These are phyloP conservation scores for Pseudomonodictys pantanalensis DNA, from an alignment of 495 filamentous ascomycete genomes.

Conservation along the genomic window DNA sequence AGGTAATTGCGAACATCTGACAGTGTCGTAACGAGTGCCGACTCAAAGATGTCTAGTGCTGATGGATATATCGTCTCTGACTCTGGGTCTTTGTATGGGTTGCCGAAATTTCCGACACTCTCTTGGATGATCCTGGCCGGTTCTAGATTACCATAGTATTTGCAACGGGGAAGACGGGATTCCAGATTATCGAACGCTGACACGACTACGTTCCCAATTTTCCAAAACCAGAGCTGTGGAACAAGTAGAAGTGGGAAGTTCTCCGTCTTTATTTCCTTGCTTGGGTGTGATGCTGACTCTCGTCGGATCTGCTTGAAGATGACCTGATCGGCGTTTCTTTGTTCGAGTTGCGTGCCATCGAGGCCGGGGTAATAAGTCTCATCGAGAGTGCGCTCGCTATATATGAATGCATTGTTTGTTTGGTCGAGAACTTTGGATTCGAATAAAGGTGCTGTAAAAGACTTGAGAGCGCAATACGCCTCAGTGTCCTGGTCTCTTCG, in stretches of 20 bases:
- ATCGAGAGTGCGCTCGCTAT: not conserved
- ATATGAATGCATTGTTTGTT: not conserved
- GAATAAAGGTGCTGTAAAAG: too few relatives aligned
- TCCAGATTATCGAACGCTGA: not conserved
- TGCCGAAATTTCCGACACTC: not conserved
- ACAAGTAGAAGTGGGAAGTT: not conserved
- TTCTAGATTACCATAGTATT: not conserved
- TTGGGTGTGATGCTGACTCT: not conserved
- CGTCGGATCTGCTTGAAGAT: not conserved
- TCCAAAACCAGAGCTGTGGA: not conserved
- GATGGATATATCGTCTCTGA: not conserved
- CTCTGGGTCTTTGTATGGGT: not conserved
- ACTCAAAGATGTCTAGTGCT: not conserved
- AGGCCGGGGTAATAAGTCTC: not conserved
- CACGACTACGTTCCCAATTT: not conserved
- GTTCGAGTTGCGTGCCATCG: not conserved
- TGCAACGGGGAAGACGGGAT: not conserved
- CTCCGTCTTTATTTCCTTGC: too few relatives aligned
- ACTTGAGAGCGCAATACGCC: too few relatives aligned
- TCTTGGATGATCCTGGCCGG: not conserved
- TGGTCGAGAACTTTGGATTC: too few relatives aligned
- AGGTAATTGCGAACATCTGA: not conserved
- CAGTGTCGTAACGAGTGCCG: not conserved
- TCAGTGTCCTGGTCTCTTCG: not conserved
- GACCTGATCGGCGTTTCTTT: not conserved